Evolutionary conservation across 805 yeast species (phyloP), one percentile per base, ranked within the genome.

Genomic region (Diddensiella transvaalensis): DNA sequence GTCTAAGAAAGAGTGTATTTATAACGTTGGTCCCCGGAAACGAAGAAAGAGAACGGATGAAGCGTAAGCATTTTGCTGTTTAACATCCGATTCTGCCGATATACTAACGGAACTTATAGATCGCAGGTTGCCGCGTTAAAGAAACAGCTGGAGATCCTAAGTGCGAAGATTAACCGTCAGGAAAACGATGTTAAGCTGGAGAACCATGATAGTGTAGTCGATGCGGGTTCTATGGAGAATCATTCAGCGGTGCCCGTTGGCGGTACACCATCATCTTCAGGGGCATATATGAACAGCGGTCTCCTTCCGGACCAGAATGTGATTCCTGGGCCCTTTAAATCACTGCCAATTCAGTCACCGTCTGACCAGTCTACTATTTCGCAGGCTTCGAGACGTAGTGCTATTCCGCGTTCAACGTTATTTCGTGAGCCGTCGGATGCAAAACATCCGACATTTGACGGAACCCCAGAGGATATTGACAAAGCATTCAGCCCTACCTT

Each of bases 1-100:
- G 61, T 73, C 83, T 23, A 74, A 76, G 36, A 73, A 80, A 53
- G 65, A 64, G 29, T 89, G 97, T 67, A 82, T 80, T 51, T 79
- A 84, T 46, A 88, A 86, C 55, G 60, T 78, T 13, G 74, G 78
- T 15, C 85, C 79, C 45, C 69, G 81, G 6, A 72, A 82, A 38
- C 79, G 83, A 56, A 35, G 38, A 4, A 54, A 67, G 71, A 52
- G 62, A 71, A 55, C 71, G 65, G 52, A 60, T 8, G 66, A 63
- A 39, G 54, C 55, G 58, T 58, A 54, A 33, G 62, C n/a, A n/a
- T n/a, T n/a, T n/a, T n/a, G n/a, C n/a, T n/a, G n/a, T n/a, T 52
- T 15, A 18, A 6, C 21, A n/a, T 35, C 21, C 15, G 38, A n/a
- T 35, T 10, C 8, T 35, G 26, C 32, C 44, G 29, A 19, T 19